Conservation (phyloP, 2,329 filamentous ascomycete genomes). For the Aureobasidium namibiae region DNA sequence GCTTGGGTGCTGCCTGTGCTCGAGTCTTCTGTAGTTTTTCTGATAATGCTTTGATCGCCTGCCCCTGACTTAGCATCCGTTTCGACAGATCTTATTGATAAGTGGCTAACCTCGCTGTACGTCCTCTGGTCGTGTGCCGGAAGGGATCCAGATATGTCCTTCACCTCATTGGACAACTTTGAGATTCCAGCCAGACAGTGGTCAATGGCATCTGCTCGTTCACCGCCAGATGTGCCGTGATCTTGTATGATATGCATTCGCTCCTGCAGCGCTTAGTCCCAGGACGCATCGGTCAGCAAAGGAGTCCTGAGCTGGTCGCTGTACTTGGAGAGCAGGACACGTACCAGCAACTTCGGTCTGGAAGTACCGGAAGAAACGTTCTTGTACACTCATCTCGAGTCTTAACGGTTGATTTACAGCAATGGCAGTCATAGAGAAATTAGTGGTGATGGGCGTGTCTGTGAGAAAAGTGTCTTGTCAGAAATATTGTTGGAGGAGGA, state of each 20-base stretch:
- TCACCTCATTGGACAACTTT: conserved; percentile 72
- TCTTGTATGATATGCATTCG: conserved; percentile 62
- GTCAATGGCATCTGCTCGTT: conserved; percentile 73
- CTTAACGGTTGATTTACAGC: neutral
- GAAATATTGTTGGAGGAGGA: neutral
- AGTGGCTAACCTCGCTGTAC: conserved; percentile 61
- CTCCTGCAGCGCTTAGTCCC: conserved; percentile 58
- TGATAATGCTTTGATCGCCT: conserved; percentile 72
- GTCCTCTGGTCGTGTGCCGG: conserved; percentile 84
- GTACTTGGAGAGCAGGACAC: conserved; percentile 18
- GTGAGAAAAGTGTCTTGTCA: neutral
- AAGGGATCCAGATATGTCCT: conserved; percentile 72
- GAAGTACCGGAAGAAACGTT: conserved; percentile 79
- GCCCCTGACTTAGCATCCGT: neutral
- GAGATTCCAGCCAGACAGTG: conserved; percentile 72
- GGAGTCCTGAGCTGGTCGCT: neutral
- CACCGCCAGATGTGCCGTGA: conserved; percentile 56
- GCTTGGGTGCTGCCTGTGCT: conserved; percentile 57
- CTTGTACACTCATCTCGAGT: conserved; percentile 8
- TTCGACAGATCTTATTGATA: neutral
- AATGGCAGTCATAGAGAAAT: conserved; percentile 7
- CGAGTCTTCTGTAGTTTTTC: conserved; percentile 68
- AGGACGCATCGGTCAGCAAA: conserved; percentile 6
- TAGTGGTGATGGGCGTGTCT: neutral
- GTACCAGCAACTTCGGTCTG: conserved; percentile 64